Percentiles rank a stretch among this genome's conserved stretches.
Conservation (phyloP, 202 grass and related monocot genomes). For the Musa balbisiana region DNA sequence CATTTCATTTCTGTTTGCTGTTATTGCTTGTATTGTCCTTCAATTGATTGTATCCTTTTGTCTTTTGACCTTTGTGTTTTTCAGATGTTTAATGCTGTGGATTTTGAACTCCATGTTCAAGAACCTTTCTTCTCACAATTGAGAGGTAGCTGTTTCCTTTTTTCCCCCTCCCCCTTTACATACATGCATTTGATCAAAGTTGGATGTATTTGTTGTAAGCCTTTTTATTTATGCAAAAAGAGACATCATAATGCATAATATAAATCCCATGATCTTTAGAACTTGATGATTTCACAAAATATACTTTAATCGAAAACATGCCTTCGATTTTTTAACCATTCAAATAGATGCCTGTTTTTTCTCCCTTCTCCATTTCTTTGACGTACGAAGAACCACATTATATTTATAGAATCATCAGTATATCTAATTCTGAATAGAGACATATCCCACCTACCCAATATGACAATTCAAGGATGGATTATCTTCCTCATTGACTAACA, state of each 20-base stretch:
- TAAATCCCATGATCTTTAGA: too few species aligned
- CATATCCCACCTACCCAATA: too few species aligned
- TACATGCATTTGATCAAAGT: not conserved
- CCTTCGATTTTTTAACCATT: not conserved
- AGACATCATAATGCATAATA: too few species aligned
- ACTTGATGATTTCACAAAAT: too few species aligned
- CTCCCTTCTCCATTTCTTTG: not conserved
- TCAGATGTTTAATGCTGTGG: slow-evolving; percentile 49
- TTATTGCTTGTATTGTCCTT: not conserved
- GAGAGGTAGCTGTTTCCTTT: slow-evolving; percentile 35
- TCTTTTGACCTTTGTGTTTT: slow-evolving; percentile 15
- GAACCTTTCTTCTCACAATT: slow-evolving; percentile 90
- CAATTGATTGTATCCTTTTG: not conserved
- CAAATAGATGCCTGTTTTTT: not conserved
- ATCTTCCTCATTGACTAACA: too few species aligned
- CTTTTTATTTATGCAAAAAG: not conserved
- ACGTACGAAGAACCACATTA: not conserved
- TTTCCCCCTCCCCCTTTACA: not conserved
- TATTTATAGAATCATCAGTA: not conserved
- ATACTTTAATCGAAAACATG: not conserved
- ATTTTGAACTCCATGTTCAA: slow-evolving; percentile 86
- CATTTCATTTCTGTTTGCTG: not conserved
- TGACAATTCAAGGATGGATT: too few species aligned
- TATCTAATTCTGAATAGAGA: not conserved
- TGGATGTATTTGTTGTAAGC: not conserved